Conservation (phyloP, 2,329 filamentous ascomycete species). For the Sclerotinia minor region DNA sequence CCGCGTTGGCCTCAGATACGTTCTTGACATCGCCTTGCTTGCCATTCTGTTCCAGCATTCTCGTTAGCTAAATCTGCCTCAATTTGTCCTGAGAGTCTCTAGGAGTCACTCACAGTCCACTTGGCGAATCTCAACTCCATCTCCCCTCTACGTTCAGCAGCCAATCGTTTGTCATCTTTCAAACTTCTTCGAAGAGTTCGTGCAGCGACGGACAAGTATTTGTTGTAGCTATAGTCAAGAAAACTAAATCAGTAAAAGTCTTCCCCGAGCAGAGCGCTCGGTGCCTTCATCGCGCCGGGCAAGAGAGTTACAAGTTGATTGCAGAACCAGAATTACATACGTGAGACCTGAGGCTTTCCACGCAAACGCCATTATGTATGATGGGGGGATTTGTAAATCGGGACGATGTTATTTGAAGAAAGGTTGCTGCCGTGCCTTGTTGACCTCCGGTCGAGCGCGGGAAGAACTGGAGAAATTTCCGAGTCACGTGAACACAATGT, state of each 20-base stretch:
- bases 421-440: slow-evolving; percentile 30
- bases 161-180: slow-evolving; percentile 89
- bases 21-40: slow-evolving; percentile 87
- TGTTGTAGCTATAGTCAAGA: slow-evolving; percentile 82
- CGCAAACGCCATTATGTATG: slow-evolving; percentile 76
- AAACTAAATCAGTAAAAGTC: slow-evolving; percentile 40
- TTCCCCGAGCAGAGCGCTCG: slow-evolving; percentile 11
- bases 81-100: neutral
- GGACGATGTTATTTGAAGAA: slow-evolving; percentile 27
- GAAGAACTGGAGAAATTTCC: slow-evolving; percentile 20
- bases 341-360: slow-evolving; percentile 97
- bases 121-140: slow-evolving; percentile 88
- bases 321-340: slow-evolving; percentile 35
- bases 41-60: slow-evolving; percentile 67
- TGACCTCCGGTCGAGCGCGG: slow-evolving; percentile 27
- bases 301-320: neutral
- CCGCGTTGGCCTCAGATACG: slow-evolving; percentile 59
- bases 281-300: slow-evolving; percentile 30
- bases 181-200: slow-evolving; percentile 94
- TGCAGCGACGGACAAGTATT: slow-evolving; percentile 93
- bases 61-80: slow-evolving; percentile 32
- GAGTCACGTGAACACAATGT: slow-evolving; percentile 11
- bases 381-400: slow-evolving; percentile 31
- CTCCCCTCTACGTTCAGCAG: slow-evolving; percentile 85
- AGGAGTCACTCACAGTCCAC: slow-evolving; percentile 77